phyloP scores from a whole-genome alignment of 176 grass and related monocot species.

The Miscanthus lutarioriparius region DNA sequence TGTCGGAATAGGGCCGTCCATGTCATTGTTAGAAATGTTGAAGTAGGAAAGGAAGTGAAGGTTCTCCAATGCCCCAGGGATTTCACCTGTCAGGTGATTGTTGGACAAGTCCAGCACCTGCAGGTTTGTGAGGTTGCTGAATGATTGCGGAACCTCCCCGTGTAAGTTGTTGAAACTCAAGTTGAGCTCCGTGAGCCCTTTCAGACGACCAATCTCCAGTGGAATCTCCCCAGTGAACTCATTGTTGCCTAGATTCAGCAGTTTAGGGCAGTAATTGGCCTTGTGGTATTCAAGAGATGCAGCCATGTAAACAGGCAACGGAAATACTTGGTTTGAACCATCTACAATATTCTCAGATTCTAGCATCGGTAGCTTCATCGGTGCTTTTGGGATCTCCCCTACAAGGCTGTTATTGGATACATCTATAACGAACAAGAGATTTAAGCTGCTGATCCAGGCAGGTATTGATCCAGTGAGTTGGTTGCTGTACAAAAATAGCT shows the following conservation, averaged over 20 bases:
- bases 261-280: constrained; percentile 10
- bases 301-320: constrained; percentile 22
- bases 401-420: constrained; percentile 33
- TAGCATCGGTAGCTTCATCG: constrained; percentile 24
- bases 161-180: constrained; percentile 41
- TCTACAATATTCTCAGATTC: not conserved
- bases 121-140: constrained; percentile 29
- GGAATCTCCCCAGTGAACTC: constrained; percentile 36
- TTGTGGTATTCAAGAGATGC: constrained; percentile 24
- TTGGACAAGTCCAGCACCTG: constrained; percentile 34
- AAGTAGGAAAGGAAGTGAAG: constrained; percentile 52
- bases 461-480: constrained; percentile 38
- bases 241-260: constrained; percentile 32
- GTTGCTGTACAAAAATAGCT: not conserved
- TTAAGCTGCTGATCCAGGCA: constrained; percentile 12
- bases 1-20: constrained; percentile 43
- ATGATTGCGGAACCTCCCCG: constrained; percentile 4
- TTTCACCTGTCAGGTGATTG: constrained; percentile 45
- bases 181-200: constrained; percentile 29
- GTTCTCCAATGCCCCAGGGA: constrained; percentile 21
- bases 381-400: constrained; percentile 12
- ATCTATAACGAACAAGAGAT: constrained; percentile 8
- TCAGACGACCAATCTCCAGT: constrained; percentile 28
- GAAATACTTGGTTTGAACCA: constrained; percentile 2
- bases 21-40: constrained; percentile 45